Conservation (phyloP, 768 basidiomycete genomes). For the Lactarius trivialis region DNA sequence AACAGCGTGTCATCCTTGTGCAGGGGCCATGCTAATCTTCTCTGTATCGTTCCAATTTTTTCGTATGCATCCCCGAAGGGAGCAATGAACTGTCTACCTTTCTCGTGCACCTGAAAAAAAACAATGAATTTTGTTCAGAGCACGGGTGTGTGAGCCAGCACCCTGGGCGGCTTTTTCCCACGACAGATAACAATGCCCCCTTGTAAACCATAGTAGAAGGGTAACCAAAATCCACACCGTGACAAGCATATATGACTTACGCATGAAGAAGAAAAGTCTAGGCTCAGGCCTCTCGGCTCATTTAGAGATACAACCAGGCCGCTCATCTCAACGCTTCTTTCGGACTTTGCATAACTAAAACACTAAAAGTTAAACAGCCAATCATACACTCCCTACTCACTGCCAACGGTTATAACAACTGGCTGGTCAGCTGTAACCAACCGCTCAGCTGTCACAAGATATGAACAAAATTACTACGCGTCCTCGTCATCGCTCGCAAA, state of each 20-base stretch:
- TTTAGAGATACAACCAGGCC: too few species aligned
- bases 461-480: not conserved
- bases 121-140: too few species aligned
- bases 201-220: too few species aligned
- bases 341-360: not conserved
- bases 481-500: conserved; percentile 17
- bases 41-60: conserved; percentile 99
- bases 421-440: too few species aligned
- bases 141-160: too few species aligned
- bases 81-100: conserved; percentile 4
- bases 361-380: not conserved
- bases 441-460: not conserved
- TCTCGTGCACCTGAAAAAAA: not conserved
- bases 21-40: conserved; percentile 99
- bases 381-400: not conserved
- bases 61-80: conserved; percentile 93
- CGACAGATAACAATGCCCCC: too few species aligned
- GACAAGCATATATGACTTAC: too few species aligned
- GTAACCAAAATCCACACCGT: too few species aligned
- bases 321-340: not conserved
- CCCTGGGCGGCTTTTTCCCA: too few species aligned
- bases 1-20: conserved; percentile 99
- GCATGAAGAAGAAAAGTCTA: too few species aligned
- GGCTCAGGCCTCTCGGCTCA: too few species aligned
- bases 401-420: not conserved